Conservation (phyloP, 75 land plant genomes). For the Adiantum capillusveneris region DNA sequence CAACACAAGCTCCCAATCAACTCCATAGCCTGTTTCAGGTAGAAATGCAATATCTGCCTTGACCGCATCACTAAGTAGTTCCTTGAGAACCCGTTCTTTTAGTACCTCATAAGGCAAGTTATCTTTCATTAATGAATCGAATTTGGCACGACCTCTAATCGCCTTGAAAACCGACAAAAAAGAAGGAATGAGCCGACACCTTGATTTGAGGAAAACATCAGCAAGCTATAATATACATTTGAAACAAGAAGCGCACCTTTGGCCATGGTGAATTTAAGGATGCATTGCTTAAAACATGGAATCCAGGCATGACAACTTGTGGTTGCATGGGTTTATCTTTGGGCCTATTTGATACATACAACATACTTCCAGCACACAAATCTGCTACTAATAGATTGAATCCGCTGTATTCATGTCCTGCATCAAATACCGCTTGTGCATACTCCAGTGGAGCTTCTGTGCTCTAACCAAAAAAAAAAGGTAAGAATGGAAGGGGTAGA, state of each 20-base stretch:
- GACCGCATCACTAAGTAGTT: conserved; percentile 48
- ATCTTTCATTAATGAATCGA: conserved; percentile 33
- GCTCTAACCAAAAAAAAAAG: conserved; percentile 25
- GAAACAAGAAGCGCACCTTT: conserved; percentile 32
- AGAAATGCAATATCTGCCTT: conserved; percentile 40
- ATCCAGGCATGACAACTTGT: conserved; percentile 55
- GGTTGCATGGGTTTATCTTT: conserved; percentile 24
- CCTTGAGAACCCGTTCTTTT: conserved; percentile 40
- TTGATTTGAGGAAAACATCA: too few species aligned
- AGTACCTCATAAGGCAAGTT: conserved; percentile 34
- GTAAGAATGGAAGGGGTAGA: too few species aligned
- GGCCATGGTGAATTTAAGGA: conserved; percentile 78
- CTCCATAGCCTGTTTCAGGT: conserved; percentile 50
- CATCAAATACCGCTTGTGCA: conserved; percentile 42
- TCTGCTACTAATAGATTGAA: conserved; percentile 85
- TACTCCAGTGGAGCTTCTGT: conserved; percentile 57
- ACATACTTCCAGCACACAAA: conserved; percentile 47
- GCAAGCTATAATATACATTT: too few species aligned
- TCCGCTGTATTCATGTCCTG: conserved; percentile 57
- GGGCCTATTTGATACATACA: conserved; percentile 69
- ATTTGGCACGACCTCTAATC: conserved; percentile 30
- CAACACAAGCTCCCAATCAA: conserved; percentile 41
- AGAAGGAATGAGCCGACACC: too few species aligned
- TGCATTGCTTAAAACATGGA: conserved; percentile 86
- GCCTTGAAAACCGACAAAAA: conserved; percentile 27